Evolutionary conservation across 2,329 filamentous ascomycete species (phyloP).

Genomic region (Aulographum hederae): DNA sequence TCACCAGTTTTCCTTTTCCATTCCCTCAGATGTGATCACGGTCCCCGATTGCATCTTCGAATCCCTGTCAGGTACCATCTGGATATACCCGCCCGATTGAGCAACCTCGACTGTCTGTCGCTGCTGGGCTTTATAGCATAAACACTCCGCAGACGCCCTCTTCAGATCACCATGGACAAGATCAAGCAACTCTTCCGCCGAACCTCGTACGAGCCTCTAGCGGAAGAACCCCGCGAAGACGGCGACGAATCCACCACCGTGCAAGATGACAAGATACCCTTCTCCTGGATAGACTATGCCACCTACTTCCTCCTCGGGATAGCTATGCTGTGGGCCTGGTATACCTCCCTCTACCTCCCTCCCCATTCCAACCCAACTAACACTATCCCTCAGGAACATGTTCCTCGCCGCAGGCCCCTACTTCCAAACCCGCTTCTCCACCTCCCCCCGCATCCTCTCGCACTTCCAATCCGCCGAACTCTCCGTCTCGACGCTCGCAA

Average conservation of each 20-base stretch:
- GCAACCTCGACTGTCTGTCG: no score
- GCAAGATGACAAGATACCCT: constrained; percentile 16
- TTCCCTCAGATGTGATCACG: no score
- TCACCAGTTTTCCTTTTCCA: no score
- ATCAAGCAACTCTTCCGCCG: background rate
- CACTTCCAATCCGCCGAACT: constrained; percentile 86
- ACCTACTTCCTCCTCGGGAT: constrained; percentile 76
- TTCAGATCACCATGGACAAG: no score
- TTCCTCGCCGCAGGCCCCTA: constrained; percentile 90
- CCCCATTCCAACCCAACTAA: constrained; percentile 5
- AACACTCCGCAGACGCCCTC: no score
- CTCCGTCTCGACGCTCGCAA: constrained; percentile 70
- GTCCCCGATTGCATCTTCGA: no score
- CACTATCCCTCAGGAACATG: constrained; percentile 64
- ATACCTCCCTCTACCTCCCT: constrained; percentile 2
- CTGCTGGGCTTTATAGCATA: no score
- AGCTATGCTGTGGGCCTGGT: constrained; percentile 97
- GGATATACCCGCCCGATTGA: no score
- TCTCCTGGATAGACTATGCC: constrained; percentile 73
- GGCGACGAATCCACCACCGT: background rate
- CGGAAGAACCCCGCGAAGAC: background rate
- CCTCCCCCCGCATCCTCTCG: constrained; percentile 49
- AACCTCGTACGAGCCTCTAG: background rate
- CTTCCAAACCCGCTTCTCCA: constrained; percentile 66
- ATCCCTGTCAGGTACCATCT: no score